These are phyloP conservation scores for Amoebophrya sp. DNA, from an alignment of 169 alveolate species.

Conservation along the genomic window DNA sequence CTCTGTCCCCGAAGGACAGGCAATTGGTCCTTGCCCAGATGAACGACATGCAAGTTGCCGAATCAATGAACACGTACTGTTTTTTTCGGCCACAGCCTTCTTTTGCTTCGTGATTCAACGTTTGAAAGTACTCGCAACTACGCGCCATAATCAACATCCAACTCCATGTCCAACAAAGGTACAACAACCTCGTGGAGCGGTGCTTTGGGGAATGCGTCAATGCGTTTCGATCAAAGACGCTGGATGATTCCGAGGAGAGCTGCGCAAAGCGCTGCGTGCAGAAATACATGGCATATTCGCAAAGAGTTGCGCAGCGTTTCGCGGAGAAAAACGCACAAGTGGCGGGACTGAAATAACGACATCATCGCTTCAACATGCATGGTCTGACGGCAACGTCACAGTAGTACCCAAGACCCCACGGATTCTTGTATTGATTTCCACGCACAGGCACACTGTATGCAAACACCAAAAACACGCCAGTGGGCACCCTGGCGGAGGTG, in stretches of 20 bases:
- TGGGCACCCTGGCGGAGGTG: no score
- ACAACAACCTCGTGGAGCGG: slow-evolving; percentile 32
- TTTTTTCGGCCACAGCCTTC: neutral
- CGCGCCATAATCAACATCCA: no score
- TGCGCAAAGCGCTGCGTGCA: slow-evolving; percentile 31
- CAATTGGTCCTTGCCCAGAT: slow-evolving; percentile 22
- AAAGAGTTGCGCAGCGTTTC: slow-evolving; percentile 30
- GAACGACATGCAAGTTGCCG: slow-evolving; percentile 26
- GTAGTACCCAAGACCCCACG: no score
- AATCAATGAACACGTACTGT: slow-evolving; percentile 30
- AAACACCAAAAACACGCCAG: no score
- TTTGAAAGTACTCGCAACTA: no score
- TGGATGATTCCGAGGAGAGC: slow-evolving; percentile 17
- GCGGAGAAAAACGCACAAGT: slow-evolving; percentile 24
- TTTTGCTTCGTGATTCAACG: no score
- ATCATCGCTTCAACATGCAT: no score
- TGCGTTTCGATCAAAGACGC: slow-evolving; percentile 19
- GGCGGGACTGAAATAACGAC: neutral
- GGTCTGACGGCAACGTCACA: no score
- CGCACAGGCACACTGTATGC: no score
- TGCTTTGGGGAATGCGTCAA: slow-evolving; percentile 35
- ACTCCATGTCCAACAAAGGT: no score
- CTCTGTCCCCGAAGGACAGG: slow-evolving; percentile 14
- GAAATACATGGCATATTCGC: slow-evolving; percentile 34
- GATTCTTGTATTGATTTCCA: no score